A percentile compares a stretch with the other conserved stretches of the same genome.
Evolutionary conservation across 495 filamentous ascomycete genomes (phyloP).

Genomic region (Parathielavia hyrcaniae): DNA sequence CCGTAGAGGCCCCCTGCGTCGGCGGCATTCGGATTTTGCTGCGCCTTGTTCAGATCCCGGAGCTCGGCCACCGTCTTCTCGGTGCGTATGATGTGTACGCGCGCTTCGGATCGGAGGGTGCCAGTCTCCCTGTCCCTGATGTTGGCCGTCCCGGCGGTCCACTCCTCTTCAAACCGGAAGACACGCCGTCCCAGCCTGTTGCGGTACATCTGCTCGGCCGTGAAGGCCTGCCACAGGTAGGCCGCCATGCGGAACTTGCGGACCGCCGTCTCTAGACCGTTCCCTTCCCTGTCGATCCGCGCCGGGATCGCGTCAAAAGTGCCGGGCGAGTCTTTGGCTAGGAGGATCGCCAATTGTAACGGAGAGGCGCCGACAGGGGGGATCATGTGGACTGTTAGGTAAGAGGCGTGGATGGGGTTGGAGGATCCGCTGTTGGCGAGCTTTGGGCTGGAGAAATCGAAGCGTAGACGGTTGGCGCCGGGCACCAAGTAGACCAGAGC

Average conservation of each 20-base stretch:
- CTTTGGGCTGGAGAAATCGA: constrained; percentile 81
- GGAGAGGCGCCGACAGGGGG: constrained; percentile 70
- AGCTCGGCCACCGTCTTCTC: constrained; percentile 83
- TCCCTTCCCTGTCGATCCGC: constrained; percentile 67
- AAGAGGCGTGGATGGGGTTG: constrained; percentile 66
- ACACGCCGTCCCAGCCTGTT: constrained; percentile 75
- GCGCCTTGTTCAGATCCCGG: constrained; percentile 68
- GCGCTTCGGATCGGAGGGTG: constrained; percentile 80
- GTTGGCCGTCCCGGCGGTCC: constrained; percentile 73
- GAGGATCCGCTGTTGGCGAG: constrained; percentile 62
- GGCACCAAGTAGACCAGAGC: constrained; percentile 79
- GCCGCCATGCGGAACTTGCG: constrained; percentile 85
- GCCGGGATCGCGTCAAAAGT: constrained; percentile 79
- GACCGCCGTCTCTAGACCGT: constrained; percentile 69
- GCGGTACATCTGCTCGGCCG: constrained; percentile 88
- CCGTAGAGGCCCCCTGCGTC: constrained; percentile 64
- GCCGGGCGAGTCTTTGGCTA: constrained; percentile 80
- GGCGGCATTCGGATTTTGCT: constrained; percentile 64
- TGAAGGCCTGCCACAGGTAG: constrained; percentile 94
- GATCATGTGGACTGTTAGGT: constrained; percentile 76
- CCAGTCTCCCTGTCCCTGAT: constrained; percentile 59
- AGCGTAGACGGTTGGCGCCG: constrained; percentile 74
- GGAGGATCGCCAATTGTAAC: constrained; percentile 73
- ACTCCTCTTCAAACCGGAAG: constrained; percentile 88
- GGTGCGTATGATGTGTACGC: constrained; percentile 72